Base-by-base conservation (phyloP, 768 basidiomycete species). In the Leccinum olivaceopallidum region DNA sequence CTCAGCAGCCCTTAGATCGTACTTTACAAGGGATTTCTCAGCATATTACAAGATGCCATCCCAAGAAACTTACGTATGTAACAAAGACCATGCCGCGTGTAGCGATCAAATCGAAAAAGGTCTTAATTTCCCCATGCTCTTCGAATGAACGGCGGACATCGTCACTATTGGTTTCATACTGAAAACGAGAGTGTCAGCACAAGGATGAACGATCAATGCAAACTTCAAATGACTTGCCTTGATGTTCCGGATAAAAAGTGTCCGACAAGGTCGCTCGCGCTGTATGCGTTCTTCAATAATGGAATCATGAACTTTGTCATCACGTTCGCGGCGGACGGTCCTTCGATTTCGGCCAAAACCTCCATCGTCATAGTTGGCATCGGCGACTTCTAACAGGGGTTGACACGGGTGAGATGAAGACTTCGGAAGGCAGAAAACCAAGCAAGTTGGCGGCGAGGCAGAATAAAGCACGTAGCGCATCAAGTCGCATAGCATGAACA, bases 41-140 rank as follows among this genome's bases (percentile, higher is more conserved):
- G 61, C n/a, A 50, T 65, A 74, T 12, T 55, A 18, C 14, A 37
- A 26, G 24, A n/a, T 24, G 8, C 18, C 39, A 55, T 59, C 50
- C 58, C 8, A 39, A 24, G 39, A 50, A 53, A 85, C 96, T 84
- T 78, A 98, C 97, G 73, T 93, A 99, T 53, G 96, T 99, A 50
- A 98, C 90, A 74, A 99, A 99, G 14, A 98, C 90, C 92, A 99
- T 97, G n/a, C 97, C 97, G 61, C 97, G 83, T 12, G 91, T 95
- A 53, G 86, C 84, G 63, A 98, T 92, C 20, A 98, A 80, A 76
- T 99, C 97, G 75, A 98, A 98, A 74, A 95, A 98, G 1, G 92
- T 95, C 77, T 94, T 95, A 79, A 98, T 93, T 69, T 94, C 93
- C 64, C 97, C 97, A 70, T 94, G 92, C 60, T 90, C 89, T 77